phyloP scores from a whole-genome alignment of 192 early-diverging fungal species.

The Lunasporangiospora selenospora region DNA sequence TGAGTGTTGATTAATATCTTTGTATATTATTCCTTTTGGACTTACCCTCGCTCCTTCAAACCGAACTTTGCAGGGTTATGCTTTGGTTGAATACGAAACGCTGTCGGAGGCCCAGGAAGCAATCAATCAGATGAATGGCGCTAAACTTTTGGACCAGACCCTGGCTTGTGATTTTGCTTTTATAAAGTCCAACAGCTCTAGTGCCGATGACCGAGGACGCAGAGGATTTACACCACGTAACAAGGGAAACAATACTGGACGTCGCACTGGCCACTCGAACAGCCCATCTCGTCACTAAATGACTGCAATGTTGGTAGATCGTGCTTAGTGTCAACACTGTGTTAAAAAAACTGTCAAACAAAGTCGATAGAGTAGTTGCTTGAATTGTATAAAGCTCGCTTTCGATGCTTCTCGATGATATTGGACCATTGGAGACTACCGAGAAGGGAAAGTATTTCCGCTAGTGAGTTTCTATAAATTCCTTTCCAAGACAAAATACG shows the following conservation, averaged over 20 bases:
- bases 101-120: conserved; percentile 82
- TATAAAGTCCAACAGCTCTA: conserved; percentile 58
- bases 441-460: too few relatives aligned
- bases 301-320: too few relatives aligned
- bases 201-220: conserved; percentile 38
- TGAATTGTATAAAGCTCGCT: too few relatives aligned
- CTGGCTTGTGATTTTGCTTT: conserved; percentile 91
- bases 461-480: too few relatives aligned
- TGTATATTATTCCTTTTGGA: neutral
- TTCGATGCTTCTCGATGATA: too few relatives aligned
- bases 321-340: too few relatives aligned
- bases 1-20: neutral
- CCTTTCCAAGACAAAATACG: too few relatives aligned
- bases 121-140: conserved; percentile 74
- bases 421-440: too few relatives aligned
- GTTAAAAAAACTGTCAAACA: too few relatives aligned
- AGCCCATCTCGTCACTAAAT: conserved; percentile 37
- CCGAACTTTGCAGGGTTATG: conserved; percentile 81
- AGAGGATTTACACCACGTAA: conserved; percentile 36
- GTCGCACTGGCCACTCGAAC: conserved; percentile 34
- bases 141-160: conserved; percentile 74
- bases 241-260: conserved; percentile 30
- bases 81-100: conserved; percentile 86
- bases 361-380: too few relatives aligned
- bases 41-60: neutral